These are phyloP conservation scores for Termitomyces sp. DNA, from an alignment of 768 basidiomycete genomes.

Conservation along the genomic window DNA sequence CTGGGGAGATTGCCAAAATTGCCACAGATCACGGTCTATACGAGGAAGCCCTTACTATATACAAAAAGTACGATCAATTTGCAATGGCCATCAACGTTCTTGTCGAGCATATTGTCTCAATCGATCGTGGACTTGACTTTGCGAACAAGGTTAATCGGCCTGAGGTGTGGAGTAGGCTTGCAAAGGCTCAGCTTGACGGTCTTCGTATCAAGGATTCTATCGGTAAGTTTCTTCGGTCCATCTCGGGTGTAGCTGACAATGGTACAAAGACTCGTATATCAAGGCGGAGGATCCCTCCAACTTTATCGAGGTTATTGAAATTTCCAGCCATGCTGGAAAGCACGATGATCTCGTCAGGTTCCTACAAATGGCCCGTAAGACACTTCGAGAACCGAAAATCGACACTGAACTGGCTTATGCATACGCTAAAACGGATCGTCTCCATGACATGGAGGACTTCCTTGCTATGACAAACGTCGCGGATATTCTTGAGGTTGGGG, in stretches of 20 bases:
- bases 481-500: conserved; percentile 93
- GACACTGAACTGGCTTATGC: conserved; percentile 98
- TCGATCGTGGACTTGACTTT: conserved; percentile 94
- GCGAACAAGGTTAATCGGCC: conserved; percentile 96
- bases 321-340: conserved; percentile 88
- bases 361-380: conserved; percentile 98
- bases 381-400: conserved; percentile 94
- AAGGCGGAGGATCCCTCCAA: conserved; percentile 95
- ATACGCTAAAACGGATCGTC: conserved; percentile 94
- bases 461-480: conserved; percentile 98
- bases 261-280: conserved; percentile 83
- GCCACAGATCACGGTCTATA: conserved; percentile 94
- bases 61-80: conserved; percentile 96
- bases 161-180: conserved; percentile 95
- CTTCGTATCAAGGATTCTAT: conserved; percentile 98
- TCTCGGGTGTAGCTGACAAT: conserved; percentile 7
- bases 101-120: conserved; percentile 96
- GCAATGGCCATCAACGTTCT: conserved; percentile 96
- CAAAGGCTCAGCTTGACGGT: conserved; percentile 98
- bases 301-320: conserved; percentile 94
- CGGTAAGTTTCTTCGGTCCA: conserved; percentile 46
- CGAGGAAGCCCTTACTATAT: conserved; percentile 96
- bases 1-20: conserved; percentile 92
- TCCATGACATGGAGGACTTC: conserved; percentile 99
- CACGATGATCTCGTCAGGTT: conserved; percentile 93